Percentiles rank a stretch among this genome's conserved stretches.
phyloP scores from a whole-genome alignment of 768 basidiomycete species.

The Botryobasidium botryosum region DNA sequence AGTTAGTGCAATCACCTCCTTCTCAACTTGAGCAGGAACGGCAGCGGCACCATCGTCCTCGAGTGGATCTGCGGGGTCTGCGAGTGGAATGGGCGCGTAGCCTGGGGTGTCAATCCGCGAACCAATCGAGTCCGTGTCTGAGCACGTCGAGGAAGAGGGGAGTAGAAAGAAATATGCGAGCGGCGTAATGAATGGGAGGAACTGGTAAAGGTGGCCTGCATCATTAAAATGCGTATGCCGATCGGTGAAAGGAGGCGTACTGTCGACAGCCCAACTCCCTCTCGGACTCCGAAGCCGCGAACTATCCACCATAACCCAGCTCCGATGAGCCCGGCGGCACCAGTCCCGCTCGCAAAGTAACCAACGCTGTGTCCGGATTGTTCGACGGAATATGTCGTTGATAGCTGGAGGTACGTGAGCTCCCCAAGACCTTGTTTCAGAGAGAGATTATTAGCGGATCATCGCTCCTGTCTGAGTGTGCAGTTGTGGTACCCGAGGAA shows the following conservation, averaged over 20 bases:
- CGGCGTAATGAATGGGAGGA: slow-evolving; percentile 70
- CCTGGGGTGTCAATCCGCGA: slow-evolving; percentile 10
- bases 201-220: slow-evolving; percentile 24
- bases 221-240: not conserved
- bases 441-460: not conserved
- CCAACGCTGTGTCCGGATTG: slow-evolving; percentile 68
- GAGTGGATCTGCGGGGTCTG: slow-evolving; percentile 21
- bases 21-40: not conserved
- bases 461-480: not conserved
- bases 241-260: slow-evolving; percentile 26
- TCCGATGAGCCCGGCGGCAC: slow-evolving; percentile 83
- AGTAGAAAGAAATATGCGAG: slow-evolving; percentile 62
- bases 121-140: slow-evolving; percentile 20
- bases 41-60: slow-evolving; percentile 24
- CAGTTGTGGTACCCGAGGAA: slow-evolving; percentile 42
- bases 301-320: slow-evolving; percentile 93
- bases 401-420: slow-evolving; percentile 86
- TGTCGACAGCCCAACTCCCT: slow-evolving; percentile 69
- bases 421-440: slow-evolving; percentile 62
- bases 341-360: slow-evolving; percentile 89
- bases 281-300: slow-evolving; percentile 62
- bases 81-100: slow-evolving; percentile 25
- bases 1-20: slow-evolving; percentile 38
- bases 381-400: slow-evolving; percentile 57
- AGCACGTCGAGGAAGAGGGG: slow-evolving; percentile 39